phyloP scores from a whole-genome alignment of 345 rosid genomes.

The Eucalyptus virginea region DNA sequence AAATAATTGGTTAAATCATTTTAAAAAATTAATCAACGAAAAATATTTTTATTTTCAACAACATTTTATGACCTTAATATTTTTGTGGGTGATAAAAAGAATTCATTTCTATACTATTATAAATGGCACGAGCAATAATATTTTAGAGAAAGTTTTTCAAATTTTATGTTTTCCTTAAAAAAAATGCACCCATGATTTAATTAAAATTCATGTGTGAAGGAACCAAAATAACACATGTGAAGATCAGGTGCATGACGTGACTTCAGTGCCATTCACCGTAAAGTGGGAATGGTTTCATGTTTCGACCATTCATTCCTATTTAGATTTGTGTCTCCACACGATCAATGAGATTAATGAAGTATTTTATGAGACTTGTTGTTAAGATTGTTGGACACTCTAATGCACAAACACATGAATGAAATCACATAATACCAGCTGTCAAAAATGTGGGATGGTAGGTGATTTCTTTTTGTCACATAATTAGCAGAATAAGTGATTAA shows the following conservation, averaged over 20 bases:
- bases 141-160: rapidly evolving
- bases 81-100: neutral
- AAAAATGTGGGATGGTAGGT: neutral
- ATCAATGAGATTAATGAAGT: neutral
- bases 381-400: neutral
- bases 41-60: no score
- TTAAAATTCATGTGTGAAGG: neutral
- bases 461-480: neutral
- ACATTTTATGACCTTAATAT: neutral
- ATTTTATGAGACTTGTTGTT: neutral
- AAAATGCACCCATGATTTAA: rapidly evolving
- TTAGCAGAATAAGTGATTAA: neutral
- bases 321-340: rapidly evolving
- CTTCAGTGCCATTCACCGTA: neutral
- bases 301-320: neutral
- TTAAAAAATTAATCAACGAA: neutral
- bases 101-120: neutral
- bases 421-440: rapidly evolving
- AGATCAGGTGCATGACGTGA: neutral
- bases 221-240: neutral
- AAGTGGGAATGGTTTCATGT: rapidly evolving
- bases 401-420: neutral
- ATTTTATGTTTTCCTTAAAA: neutral
- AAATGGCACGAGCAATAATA: neutral
- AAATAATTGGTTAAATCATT: no score